phyloP scores from a whole-genome alignment of 2,329 filamentous ascomycete genomes.

The Calonectria henricotiae region DNA sequence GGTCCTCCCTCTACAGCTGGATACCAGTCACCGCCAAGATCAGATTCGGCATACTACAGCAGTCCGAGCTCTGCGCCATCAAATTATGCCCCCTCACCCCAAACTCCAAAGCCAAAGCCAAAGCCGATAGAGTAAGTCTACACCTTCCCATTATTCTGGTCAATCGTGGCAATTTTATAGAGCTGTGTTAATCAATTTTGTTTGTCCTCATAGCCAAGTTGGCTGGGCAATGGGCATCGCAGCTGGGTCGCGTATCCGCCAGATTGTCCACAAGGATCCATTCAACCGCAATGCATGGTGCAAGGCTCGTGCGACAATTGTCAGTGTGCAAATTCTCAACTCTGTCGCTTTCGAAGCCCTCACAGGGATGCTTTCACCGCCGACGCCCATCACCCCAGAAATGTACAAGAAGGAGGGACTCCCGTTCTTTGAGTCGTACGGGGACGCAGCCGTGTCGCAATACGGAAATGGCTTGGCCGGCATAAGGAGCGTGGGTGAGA shows the following conservation, averaged over 20 bases:
- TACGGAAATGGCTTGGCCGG: neutral
- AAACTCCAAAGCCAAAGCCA: neutral
- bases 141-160: neutral
- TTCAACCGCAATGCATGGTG: constrained; percentile 19
- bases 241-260: constrained; percentile 29
- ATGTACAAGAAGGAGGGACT: constrained; percentile 29
- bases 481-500: constrained; percentile 29
- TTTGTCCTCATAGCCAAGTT: neutral
- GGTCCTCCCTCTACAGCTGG: neutral
- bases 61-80: neutral
- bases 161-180: neutral
- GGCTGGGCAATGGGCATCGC: constrained; percentile 40
- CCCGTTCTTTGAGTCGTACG: constrained; percentile 32
- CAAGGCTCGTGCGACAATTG: constrained; percentile 18
- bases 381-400: constrained; percentile 27
- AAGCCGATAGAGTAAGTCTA: constrained; percentile 13
- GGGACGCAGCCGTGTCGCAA: constrained; percentile 1
- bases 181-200: too few relatives aligned
- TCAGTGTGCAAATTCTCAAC: constrained; percentile 37
- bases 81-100: neutral
- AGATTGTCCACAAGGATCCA: constrained; percentile 23
- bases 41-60: neutral
- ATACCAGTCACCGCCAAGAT: neutral
- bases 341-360: constrained; percentile 32
- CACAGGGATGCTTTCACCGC: constrained; percentile 35